Base-by-base conservation (phyloP, 2,329 filamentous ascomycete genomes). In the Penicillium sp. region DNA sequence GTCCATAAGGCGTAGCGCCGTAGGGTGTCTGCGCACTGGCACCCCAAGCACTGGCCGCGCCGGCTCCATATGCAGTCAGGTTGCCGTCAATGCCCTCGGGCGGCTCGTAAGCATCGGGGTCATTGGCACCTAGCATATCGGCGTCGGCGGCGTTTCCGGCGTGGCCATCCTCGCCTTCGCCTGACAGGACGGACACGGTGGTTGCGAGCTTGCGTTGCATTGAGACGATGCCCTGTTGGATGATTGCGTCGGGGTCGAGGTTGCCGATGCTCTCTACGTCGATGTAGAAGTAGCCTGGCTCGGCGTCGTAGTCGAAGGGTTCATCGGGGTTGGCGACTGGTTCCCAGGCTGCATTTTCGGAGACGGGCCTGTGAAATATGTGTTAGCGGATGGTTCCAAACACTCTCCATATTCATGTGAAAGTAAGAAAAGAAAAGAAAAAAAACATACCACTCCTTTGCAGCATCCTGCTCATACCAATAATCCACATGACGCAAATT, bases 231-330 rank as follows among this genome's bases (percentile, higher is more conserved):
- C 90, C 91, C 62, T 89, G 84, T 62, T 91, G 85, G 43, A 99
- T 83, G 60, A 97, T 93, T 54, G 83, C 80, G 64, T 99, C 92
- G 0, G 93, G 92, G 27, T 93, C 88, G 53, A 97, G 82, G 61
- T 85, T 88, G 30, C 93, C 93, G 31, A 88, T 85, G 39, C 87
- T 86, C 71, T 99, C 93, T 39, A 99, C 86, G 65, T 96, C 90
- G 64, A 92, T 87, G 77, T 96, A 99, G 77, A 96, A 99, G 58
- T 82, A 82, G 53, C 78, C 79, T 4, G 93, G 92, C 18, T 86
- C 81, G 9, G 90, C 92, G 62, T 95, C 86, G 71, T 89, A 97
- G 73, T 97, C 85, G 71, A 97, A 97, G 0, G 84, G 80, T 62
- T 95, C 88, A 59, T 89, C 89, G 57, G 93, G 87, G 59, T 87